Evolutionary conservation across 1,284 basidiomycete species (phyloP).

Genomic region (Bondarzewia mesenterica): DNA sequence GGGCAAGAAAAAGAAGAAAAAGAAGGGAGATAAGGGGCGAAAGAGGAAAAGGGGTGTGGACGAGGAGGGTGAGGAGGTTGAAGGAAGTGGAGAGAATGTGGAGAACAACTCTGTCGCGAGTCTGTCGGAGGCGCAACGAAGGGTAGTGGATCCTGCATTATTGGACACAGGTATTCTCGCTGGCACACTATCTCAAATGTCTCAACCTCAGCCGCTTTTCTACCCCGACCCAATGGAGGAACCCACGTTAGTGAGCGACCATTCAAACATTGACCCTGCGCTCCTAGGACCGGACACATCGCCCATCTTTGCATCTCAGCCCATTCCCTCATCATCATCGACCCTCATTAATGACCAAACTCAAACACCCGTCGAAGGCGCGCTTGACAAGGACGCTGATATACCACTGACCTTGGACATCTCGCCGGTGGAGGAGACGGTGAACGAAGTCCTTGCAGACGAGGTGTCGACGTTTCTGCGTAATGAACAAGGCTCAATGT

Average conservation of each 20-base stretch:
- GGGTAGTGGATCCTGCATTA: conserved; percentile 34
- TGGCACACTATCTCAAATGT: conserved; percentile 18
- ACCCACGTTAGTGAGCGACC: conserved; percentile 14
- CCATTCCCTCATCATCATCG: conserved; percentile 1
- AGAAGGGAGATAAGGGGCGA: conserved; percentile 19
- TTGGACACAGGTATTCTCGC: conserved; percentile 40
- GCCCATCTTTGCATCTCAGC: conserved; percentile 13
- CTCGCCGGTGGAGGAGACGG: conserved; percentile 34
- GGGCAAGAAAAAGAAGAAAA: conserved; percentile 18
- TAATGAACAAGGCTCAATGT: conserved; percentile 44
- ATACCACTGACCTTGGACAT: conserved; percentile 6
- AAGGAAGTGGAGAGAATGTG: conserved; percentile 9
- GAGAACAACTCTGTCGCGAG: background rate
- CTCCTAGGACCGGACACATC: conserved; percentile 30
- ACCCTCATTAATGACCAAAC: conserved; percentile 1
- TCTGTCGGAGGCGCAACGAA: conserved; percentile 8
- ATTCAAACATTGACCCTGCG: conserved; percentile 48
- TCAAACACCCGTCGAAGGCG: conserved; percentile 1
- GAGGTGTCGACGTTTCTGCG: conserved; percentile 61
- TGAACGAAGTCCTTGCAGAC: conserved; percentile 48
- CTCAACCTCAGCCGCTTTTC: conserved; percentile 30
- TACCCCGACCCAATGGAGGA: conserved; percentile 16
- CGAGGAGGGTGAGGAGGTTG: conserved; percentile 32
- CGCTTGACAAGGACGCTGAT: conserved; percentile 17
- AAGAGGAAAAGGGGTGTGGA: conserved; percentile 32